A percentile compares a stretch with the other conserved stretches of the same genome.
phyloP scores from a whole-genome alignment of 805 yeast genomes.

The Candida patagonica region DNA sequence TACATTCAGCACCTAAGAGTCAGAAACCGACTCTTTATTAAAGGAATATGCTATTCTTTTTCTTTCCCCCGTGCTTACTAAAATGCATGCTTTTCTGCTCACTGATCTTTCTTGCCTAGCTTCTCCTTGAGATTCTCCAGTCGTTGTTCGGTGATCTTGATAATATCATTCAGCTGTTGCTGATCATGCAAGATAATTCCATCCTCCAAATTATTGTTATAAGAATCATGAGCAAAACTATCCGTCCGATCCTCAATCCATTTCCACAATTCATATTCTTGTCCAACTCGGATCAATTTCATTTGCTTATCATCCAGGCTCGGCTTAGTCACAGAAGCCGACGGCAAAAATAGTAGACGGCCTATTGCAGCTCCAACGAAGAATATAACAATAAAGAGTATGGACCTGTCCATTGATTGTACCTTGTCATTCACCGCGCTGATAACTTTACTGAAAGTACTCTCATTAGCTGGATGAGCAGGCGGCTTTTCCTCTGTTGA shows the following conservation, averaged over 20 bases:
- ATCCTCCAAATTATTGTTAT: slow-evolving; percentile 5
- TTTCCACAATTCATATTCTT: slow-evolving; percentile 60
- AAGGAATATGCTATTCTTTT: too few relatives aligned
- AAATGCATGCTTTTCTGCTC: too few relatives aligned
- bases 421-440: neutral
- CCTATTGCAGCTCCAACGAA: slow-evolving; percentile 4
- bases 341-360: slow-evolving; percentile 4
- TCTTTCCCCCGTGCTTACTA: too few relatives aligned
- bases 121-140: slow-evolving; percentile 28
- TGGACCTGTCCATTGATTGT: neutral
- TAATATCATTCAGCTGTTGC: slow-evolving; percentile 41
- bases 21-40: too few relatives aligned
- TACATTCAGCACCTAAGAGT: too few relatives aligned
- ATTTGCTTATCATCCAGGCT: slow-evolving; percentile 18
- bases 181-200: slow-evolving; percentile 21
- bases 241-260: slow-evolving; percentile 47
- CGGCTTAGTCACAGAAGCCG: slow-evolving; percentile 1
- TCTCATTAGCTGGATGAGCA: neutral
- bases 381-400: neutral
- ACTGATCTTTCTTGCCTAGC: slow-evolving; percentile 5
- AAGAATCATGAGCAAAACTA: neutral
- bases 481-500: neutral
- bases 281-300: slow-evolving; percentile 29
- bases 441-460: neutral
- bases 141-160: slow-evolving; percentile 36